These are phyloP conservation scores for Podospora didyma DNA, from an alignment of 495 filamentous ascomycete species.

Conservation along the genomic window DNA sequence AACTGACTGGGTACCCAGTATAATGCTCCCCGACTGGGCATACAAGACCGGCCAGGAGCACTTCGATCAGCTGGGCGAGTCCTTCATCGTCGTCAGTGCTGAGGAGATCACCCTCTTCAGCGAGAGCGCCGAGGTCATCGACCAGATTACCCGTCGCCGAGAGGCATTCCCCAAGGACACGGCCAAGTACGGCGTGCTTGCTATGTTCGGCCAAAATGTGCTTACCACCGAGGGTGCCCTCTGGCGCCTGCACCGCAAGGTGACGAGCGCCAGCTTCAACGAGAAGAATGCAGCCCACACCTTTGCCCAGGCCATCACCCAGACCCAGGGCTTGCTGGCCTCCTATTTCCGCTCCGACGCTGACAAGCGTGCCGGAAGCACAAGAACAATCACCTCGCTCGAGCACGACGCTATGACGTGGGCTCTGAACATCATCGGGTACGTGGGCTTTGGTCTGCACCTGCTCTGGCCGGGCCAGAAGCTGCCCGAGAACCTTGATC, in stretches of 20 bases:
- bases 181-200: conserved; percentile 51
- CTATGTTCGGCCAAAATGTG: conserved; percentile 62
- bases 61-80: conserved; percentile 36
- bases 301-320: conserved; percentile 55
- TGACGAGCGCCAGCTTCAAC: conserved; percentile 63
- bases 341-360: conserved; percentile 38
- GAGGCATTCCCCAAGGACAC: conserved; percentile 67
- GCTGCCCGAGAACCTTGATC: conserved; percentile 33
- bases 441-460: conserved; percentile 60
- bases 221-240: conserved; percentile 57
- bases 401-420: conserved; percentile 59
- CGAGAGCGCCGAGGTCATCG: conserved; percentile 55
- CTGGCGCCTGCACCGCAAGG: conserved; percentile 67
- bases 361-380: conserved; percentile 18
- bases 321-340: conserved; percentile 52
- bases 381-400: conserved; percentile 45
- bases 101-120: conserved; percentile 42
- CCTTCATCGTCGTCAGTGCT: conserved; percentile 54
- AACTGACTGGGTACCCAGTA: conserved; percentile 17
- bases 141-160: conserved; percentile 54
- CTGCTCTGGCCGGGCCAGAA: conserved; percentile 53
- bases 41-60: conserved; percentile 29
- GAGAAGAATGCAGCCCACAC: conserved; percentile 68
- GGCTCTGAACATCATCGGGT: conserved; percentile 64
- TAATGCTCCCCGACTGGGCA: conserved; percentile 35